phyloP scores from a whole-genome alignment of 306 rosid genomes.

The Herpetospermum pedunculosum region DNA sequence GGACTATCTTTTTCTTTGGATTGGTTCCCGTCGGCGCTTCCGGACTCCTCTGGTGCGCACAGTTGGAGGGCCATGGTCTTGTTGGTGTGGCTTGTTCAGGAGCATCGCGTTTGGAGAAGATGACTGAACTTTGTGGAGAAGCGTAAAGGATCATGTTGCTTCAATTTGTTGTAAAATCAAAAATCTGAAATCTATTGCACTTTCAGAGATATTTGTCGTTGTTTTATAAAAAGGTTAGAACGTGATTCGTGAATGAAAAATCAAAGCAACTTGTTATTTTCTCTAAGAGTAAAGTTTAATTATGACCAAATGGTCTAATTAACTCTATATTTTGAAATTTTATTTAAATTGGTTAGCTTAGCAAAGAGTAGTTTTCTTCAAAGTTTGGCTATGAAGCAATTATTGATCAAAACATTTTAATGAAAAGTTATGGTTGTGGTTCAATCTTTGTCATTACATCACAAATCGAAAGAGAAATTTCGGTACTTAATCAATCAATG shows the following conservation, averaged over 20 bases:
- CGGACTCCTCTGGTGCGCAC: conserved; percentile 11
- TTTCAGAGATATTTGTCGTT: not conserved
- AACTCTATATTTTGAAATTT: no score
- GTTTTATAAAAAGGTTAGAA: no score
- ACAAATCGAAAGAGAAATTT: no score
- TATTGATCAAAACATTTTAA: not conserved
- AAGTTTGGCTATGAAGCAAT: not conserved
- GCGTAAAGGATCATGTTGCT: not conserved
- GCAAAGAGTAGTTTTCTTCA: not conserved
- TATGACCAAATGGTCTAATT: no score
- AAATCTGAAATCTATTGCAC: not conserved
- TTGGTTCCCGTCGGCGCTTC: conserved; percentile 11
- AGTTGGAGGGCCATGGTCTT: not conserved
- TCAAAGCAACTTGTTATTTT: no score
- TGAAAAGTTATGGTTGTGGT: not conserved
- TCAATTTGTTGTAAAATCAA: not conserved
- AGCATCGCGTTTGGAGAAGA: not conserved
- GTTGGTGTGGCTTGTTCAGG: not conserved
- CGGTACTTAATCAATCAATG: no score
- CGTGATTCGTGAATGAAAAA: not conserved
- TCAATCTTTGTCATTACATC: not conserved
- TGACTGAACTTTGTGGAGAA: not conserved
- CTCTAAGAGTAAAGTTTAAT: no score
- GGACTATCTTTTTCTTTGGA: not conserved
- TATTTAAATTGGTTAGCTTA: no score